phyloP scores from a whole-genome alignment of 176 grass and related monocot species.

The Aechmea fasciata region DNA sequence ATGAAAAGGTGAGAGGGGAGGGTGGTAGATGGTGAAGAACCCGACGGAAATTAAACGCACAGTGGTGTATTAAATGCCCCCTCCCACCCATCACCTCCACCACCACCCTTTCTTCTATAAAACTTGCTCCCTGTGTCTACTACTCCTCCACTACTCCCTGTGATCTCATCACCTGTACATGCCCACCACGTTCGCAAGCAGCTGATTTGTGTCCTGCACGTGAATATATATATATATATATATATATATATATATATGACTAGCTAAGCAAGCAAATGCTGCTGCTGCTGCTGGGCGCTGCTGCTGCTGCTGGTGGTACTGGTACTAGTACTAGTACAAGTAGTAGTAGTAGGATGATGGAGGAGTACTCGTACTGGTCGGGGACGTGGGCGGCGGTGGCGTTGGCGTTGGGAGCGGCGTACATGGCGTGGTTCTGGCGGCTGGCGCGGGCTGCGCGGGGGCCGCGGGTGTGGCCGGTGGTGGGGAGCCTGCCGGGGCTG shows the following conservation, averaged over 20 bases:
- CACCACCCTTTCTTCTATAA: slow-evolving; percentile 11
- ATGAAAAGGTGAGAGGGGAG: background rate
- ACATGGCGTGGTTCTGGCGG: slow-evolving; percentile 82
- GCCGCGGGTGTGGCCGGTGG: slow-evolving; percentile 66
- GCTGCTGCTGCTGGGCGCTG: no score
- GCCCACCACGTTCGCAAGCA: background rate
- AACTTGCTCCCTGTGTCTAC: background rate
- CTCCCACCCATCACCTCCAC: slow-evolving; percentile 22
- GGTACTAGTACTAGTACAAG: no score
- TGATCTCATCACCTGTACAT: background rate
- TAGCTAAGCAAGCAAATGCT: background rate
- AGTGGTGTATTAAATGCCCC: slow-evolving; percentile 34
- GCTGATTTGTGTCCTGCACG: slow-evolving; percentile 9
- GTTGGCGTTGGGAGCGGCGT: slow-evolving; percentile 23
- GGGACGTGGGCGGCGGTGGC: slow-evolving; percentile 21
- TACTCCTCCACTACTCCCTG: slow-evolving; percentile 6
- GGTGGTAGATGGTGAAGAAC: slow-evolving; percentile 10
- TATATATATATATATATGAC: background rate
- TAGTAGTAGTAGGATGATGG: no score
- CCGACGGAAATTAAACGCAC: slow-evolving; percentile 1
- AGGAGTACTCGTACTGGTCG: slow-evolving; percentile 7
- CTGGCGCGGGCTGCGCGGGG: slow-evolving; percentile 44
- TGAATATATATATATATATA: background rate
- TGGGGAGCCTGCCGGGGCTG: slow-evolving; percentile 73
- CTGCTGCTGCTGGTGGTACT: no score